These are phyloP conservation scores for Catharanthus roseus DNA, from an alignment of 257 asterid genomes.

Conservation along the genomic window DNA sequence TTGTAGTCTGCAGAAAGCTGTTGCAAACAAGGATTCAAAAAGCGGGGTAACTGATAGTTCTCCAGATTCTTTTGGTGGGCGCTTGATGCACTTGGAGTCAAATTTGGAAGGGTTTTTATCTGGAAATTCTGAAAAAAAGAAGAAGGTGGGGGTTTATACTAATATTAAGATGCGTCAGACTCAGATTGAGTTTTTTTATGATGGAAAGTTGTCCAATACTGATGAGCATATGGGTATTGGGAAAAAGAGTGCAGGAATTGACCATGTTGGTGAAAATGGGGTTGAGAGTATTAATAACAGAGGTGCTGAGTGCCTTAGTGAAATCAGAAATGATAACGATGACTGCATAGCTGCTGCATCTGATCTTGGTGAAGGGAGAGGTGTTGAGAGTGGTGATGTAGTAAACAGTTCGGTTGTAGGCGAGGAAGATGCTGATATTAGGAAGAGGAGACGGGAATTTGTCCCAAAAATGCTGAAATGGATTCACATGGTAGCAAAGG, in stretches of 20 bases:
- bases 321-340: not conserved
- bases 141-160: conserved; percentile 25
- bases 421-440: conserved; percentile 14
- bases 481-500: conserved; percentile 51
- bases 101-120: conserved; percentile 43
- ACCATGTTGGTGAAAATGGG: conserved; percentile 10
- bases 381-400: conserved; percentile 16
- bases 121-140: conserved; percentile 27
- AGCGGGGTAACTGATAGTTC: not conserved
- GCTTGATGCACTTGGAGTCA: conserved; percentile 42
- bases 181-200: conserved; percentile 17
- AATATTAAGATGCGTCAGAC: conserved; percentile 22
- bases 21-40: conserved; percentile 1
- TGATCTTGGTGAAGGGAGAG: conserved; percentile 15
- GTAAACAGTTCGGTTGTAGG: not conserved
- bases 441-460: conserved; percentile 58
- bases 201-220: conserved; percentile 13
- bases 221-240: conserved; percentile 18
- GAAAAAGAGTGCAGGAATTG: conserved; percentile 16
- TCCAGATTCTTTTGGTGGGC: conserved; percentile 18
- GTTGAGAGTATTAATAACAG: not conserved
- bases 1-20: conserved; percentile 36
- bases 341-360: not conserved
- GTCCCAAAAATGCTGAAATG: conserved; percentile 47
- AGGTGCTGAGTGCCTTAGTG: not conserved